These are phyloP conservation scores for Leavenworthia alabamica DNA, from an alignment of 345 rosid genomes.

Conservation along the genomic window DNA sequence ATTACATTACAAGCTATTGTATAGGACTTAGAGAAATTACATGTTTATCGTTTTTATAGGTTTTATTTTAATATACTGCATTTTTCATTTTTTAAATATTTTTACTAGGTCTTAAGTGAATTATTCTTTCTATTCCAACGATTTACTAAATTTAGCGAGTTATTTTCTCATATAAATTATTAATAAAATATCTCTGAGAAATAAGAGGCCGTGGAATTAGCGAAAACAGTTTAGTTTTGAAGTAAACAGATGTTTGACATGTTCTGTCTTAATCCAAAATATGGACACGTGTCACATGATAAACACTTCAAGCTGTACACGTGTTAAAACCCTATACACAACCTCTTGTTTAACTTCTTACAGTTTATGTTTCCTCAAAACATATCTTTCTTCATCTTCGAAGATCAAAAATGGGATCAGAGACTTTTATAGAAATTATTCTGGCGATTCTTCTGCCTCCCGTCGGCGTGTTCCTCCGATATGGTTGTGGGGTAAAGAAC, in stretches of 20 bases:
- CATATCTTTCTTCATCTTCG: not conserved
- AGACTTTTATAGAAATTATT: slow-evolving; percentile 72
- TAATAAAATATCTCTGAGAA: not conserved
- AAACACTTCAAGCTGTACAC: not conserved
- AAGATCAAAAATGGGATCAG: slow-evolving; percentile 54
- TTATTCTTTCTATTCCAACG: not conserved
- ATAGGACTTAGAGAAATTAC: slow-evolving; percentile 1
- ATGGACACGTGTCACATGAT: slow-evolving; percentile 10
- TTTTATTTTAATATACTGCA: not conserved
- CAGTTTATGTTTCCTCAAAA: slow-evolving; percentile 1
- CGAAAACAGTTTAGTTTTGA: slow-evolving; percentile 13
- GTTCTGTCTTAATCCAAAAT: slow-evolving; percentile 1
- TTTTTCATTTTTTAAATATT: not conserved
- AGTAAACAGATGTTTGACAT: slow-evolving; percentile 9
- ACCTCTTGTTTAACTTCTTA: not conserved
- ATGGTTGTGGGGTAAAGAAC: slow-evolving; percentile 71
- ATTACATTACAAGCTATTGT: no score
- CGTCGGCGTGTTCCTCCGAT: slow-evolving; percentile 90
- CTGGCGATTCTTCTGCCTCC: slow-evolving; percentile 87
- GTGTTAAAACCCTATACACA: not conserved
- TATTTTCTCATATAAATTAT: not conserved
- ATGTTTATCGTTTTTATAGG: not conserved
- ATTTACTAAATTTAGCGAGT: not conserved
- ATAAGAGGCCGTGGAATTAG: not conserved
- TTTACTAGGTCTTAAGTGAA: slow-evolving; percentile 9